Percentiles rank a stretch among this genome's conserved stretches.
These are phyloP conservation scores for Isochrysis galbana DNA, from an alignment of 78 protist genomes.

Conservation along the genomic window DNA sequence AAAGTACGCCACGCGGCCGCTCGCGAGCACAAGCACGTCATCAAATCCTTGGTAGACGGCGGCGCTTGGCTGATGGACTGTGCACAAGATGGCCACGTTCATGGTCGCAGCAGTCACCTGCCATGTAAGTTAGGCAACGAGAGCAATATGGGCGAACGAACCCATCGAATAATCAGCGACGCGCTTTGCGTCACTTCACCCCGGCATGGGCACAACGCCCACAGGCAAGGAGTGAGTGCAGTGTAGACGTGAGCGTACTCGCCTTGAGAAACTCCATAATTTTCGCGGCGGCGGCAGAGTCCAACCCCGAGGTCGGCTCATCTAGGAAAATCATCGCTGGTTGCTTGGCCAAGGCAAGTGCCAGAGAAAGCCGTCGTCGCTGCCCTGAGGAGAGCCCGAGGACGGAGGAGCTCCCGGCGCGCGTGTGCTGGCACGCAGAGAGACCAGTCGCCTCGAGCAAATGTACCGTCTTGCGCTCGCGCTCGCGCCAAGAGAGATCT, in stretches of 20 bases:
- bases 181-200: too few species aligned
- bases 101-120: not conserved
- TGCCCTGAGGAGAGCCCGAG: conserved; percentile 60
- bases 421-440: not conserved
- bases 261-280: not conserved
- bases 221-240: too few species aligned
- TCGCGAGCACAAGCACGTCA: not conserved
- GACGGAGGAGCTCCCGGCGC: not conserved
- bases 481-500: not conserved
- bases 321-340: conserved; percentile 74
- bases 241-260: too few species aligned
- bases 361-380: conserved; percentile 49
- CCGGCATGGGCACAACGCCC: too few species aligned
- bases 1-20: conserved; percentile 1
- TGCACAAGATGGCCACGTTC: not conserved
- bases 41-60: not conserved
- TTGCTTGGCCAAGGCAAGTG: conserved; percentile 25
- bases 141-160: too few species aligned
- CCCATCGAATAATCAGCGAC: too few species aligned
- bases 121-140: too few species aligned
- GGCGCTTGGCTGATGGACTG: conserved; percentile 19
- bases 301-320: conserved; percentile 80
- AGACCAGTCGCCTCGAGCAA: not conserved
- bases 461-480: not conserved
- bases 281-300: not conserved